Base-by-base conservation (phyloP, 306 rosid species). In the Trichosanthes truncata region DNA sequence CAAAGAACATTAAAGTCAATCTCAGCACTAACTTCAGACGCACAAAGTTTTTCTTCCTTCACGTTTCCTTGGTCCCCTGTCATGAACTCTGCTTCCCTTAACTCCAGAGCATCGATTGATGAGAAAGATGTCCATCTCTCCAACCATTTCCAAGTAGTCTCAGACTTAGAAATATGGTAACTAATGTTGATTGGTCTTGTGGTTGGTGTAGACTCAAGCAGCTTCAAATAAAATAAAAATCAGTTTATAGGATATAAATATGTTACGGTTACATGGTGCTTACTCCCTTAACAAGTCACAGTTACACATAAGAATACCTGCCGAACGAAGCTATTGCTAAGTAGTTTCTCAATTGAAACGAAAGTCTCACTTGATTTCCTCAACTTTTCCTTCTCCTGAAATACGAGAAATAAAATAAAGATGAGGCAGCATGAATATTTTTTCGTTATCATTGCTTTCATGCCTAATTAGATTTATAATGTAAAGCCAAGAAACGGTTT, bases 91-190 rank as follows among this genome's bases (percentile, higher is more conserved):
- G 78, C 69, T 52, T 87, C 79, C 59, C 78, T 83, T 57, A 77
- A 17, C 81, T 89, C 88, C 10, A 67, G 83, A 81, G 76, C 35
- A 82, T 85, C 87, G 60, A 59, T 69, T 12, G 91, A 77, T 60
- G 94, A 84, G 41, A 87, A 87, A 75, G 91, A 81, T 87, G 89
- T 91, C 99, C 99, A 95, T 78, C 95, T 95, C 89, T 95, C 99
- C 89, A 95, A 81, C 99, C 99, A 95, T 78, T 86, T 88, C 99
- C 96, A 91, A 66, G 94, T 92, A 81, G 97, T 89, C 80, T 91
- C 93, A 14, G 87, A 80, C 84, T 95, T 93, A 63, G 89, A 89
- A 82, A 90, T 90, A 78, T 89, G 89, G 56, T 97, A 91, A 84
- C 86, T 89, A 48, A 93, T 84, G 83, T 79, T 82, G 84, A 95